phyloP scores from a whole-genome alignment of 1,284 basidiomycete genomes.

The Somion occarium region DNA sequence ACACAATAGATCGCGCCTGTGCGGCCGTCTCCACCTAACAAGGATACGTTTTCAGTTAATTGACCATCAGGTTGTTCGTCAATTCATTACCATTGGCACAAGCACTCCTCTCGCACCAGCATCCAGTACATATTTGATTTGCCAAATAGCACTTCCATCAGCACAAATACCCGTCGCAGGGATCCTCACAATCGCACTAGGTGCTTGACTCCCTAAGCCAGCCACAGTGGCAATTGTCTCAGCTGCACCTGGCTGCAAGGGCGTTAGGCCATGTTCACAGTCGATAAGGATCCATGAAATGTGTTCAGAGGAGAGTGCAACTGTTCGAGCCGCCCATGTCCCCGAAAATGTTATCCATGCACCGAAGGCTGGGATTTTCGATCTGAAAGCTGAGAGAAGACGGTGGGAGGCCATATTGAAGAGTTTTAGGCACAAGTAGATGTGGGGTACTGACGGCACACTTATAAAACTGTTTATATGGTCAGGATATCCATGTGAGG shows the following conservation, averaged over 20 bases:
- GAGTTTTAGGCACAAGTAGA: neutral
- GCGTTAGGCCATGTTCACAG: conserved; percentile 59
- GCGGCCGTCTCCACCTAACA: conserved; percentile 49
- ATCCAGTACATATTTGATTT: conserved; percentile 65
- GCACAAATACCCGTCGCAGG: conserved; percentile 53
- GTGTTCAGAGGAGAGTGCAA: conserved; percentile 49
- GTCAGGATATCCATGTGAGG: neutral
- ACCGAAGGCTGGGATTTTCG: conserved; percentile 48
- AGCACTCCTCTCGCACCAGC: conserved; percentile 58
- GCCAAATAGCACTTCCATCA: conserved; percentile 48
- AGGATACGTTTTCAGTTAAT: neutral
- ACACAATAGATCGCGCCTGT: conserved; percentile 52
- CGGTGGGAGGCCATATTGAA: conserved; percentile 21
- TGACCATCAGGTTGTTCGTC: neutral
- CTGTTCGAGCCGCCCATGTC: conserved; percentile 47
- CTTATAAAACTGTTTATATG: neutral
- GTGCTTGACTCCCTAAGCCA: conserved; percentile 34
- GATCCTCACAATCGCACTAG: conserved; percentile 54
- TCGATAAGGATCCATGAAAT: conserved; percentile 61
- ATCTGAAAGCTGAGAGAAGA: conserved; percentile 25
- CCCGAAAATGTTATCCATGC: conserved; percentile 65
- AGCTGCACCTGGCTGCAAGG: conserved; percentile 48
- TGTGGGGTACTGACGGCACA: neutral
- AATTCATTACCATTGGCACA: conserved; percentile 52
- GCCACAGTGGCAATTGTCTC: conserved; percentile 51